Evolutionary conservation across 768 basidiomycete genomes (phyloP), one percentile per base, ranked within the genome.

Genomic region (Auriscalpium microsporum): DNA sequence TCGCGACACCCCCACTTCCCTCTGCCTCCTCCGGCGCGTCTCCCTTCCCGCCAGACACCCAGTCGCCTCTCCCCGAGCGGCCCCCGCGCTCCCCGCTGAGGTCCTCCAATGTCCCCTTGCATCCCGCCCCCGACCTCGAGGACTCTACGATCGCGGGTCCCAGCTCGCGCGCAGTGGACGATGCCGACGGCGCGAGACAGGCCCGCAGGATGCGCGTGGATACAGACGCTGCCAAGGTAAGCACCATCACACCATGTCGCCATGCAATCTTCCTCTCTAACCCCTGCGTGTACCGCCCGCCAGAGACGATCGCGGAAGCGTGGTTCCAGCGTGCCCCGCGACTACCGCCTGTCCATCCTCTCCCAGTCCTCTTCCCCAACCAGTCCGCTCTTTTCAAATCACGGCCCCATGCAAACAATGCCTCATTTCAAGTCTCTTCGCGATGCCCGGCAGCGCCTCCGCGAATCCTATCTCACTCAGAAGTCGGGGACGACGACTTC

Each of bases 401-500:
- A 54, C n/a, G 55, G 55, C 33, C 36, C 50, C 34, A 60, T 60
- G 61, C 61, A 62, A 33, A 57, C 61, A 3, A 54, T 60, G 21
- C 61, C 61, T n/a, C 58, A 61, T 28, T 62, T 62, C 46, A 56
- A 51, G 21, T 62, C 61, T 37, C 55, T 62, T 23, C 61, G 59
- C 33, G 60, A 61, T 37, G 58, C 63, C 33, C 57, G 62, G 40
- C 61, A 57, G 33, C 65, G 65, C 48, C 56, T 67, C 48, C 73
- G 78, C 52, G 75, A 76, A 62, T 82, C 80, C 23, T 50, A 78
- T 8, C 72, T 81, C 36, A 86, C 86, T 3, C 80, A 83, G 47
- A 73, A 81, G 56, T 87, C 87, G 3, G 78, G 75, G 10, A 76
- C 77, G n/a, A 83, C 86, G 14, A 88, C 88, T 5, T 90, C 90